phyloP scores from a whole-genome alignment of 2,329 filamentous ascomycete genomes.

The Cryphonectria carpinicola region DNA sequence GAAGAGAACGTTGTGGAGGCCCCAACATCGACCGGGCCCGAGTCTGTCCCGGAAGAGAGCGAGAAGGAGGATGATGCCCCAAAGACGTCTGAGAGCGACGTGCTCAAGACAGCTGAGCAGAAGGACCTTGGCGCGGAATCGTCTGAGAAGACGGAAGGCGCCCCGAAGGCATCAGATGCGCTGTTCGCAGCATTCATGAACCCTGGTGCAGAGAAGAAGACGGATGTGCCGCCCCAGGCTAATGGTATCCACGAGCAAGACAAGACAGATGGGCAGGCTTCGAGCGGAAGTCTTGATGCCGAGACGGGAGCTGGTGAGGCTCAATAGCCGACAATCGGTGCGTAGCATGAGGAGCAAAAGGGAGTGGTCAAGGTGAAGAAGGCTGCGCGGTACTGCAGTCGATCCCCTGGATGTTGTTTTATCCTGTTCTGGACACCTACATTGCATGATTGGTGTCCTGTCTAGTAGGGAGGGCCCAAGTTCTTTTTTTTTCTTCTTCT shows the following conservation, averaged over 20 bases:
- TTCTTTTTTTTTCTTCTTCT: constrained; percentile 22
- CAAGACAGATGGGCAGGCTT: neutral
- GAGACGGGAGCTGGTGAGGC: neutral
- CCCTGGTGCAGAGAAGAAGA: constrained; percentile 10
- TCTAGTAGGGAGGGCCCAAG: constrained; percentile 20
- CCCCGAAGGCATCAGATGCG: constrained; percentile 13
- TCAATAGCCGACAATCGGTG: neutral
- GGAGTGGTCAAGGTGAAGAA: constrained; percentile 13
- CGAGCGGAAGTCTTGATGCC: neutral
- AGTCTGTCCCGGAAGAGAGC: constrained; percentile 16
- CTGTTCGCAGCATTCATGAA: constrained; percentile 13
- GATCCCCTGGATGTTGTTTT: neutral
- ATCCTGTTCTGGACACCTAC: constrained; percentile 17
- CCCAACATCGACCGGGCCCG: constrained; percentile 23
- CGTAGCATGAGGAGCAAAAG: constrained; percentile 14
- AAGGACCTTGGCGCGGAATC: neutral
- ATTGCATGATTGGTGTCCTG: constrained; percentile 14
- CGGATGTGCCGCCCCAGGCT: constrained; percentile 4
- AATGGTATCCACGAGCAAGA: constrained; percentile 21
- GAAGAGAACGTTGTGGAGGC: neutral
- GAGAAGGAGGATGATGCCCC: constrained; percentile 2
- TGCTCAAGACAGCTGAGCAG: neutral
- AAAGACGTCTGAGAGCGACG: neutral
- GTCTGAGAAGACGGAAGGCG: neutral
- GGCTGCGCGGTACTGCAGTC: constrained; percentile 3